Evolutionary conservation across 768 basidiomycete species (phyloP), one percentile per base, ranked within the genome.

Genomic region (Naematelia encephala): DNA sequence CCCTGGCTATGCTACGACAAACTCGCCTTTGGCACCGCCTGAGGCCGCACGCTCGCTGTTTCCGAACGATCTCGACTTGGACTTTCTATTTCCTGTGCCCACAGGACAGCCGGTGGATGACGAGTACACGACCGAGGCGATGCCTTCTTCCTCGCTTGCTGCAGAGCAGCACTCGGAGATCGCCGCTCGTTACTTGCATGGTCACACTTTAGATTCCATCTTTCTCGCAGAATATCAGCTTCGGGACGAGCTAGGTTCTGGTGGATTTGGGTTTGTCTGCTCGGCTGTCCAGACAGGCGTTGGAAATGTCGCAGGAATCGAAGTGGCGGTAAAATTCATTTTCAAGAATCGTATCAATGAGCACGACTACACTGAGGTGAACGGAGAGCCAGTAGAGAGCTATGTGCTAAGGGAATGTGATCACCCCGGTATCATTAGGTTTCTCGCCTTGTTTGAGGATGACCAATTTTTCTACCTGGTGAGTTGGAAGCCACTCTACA

Each of bases 271-370:
- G 1, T 96, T 97, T 74, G 93, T 97, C 25, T 89, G 94, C 83
- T 87, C 88, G 2, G 91, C 90, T 10, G 78, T 81, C 30, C 84
- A 89, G 71, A 84, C 83, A 13, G 62, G 62, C 5, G 42, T 48
- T 23, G 63, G 59, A n/a, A 62, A 64, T 51, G 67, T 63, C 27
- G 81, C 83, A 47, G 81, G 81, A 0, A 76, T 80, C 57, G 88
- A 91, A 73, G 91, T 92, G 54, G 92, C 92, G 0, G 88, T 96
- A 77, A 97, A 97, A 79, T 96, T 97, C 76, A 91, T 97, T 71
- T 84, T 88, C 79, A 92, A 90, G 77, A 82, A 80, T 52, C 83
- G 84, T 61, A 81, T 86, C 1, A 83, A 83, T 0, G 82, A 48
- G 28, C 23, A 22, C 22, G 52, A 57, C 2, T 61, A 65, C 22